These are phyloP conservation scores for Penicillium decumbens DNA, from an alignment of 2,329 filamentous ascomycete species.

Conservation along the genomic window DNA sequence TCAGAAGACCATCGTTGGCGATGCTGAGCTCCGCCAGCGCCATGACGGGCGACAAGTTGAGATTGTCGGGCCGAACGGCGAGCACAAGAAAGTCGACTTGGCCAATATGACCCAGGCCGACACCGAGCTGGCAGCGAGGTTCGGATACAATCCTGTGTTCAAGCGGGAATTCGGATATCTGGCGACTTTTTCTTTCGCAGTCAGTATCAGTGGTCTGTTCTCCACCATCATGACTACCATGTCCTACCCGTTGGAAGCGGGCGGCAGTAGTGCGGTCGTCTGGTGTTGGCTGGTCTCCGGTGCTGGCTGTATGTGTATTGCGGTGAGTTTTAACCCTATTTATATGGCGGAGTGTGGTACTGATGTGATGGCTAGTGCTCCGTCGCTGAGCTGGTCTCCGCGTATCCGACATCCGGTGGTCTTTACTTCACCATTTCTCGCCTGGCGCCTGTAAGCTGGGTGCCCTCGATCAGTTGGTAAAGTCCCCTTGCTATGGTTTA, in stretches of 20 bases:
- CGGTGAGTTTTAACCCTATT: constrained; percentile 16
- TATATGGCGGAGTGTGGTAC: not conserved
- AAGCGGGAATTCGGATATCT: constrained; percentile 57
- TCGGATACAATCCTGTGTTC: constrained; percentile 43
- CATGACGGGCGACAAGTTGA: constrained; percentile 8
- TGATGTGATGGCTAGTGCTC: constrained; percentile 30
- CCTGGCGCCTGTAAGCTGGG: constrained; percentile 47
- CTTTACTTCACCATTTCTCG: constrained; percentile 56
- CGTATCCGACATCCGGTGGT: constrained; percentile 55
- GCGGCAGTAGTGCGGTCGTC: constrained; percentile 51
- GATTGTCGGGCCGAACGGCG: constrained; percentile 9
- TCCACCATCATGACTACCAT: constrained; percentile 55
- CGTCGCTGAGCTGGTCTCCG: constrained; percentile 55
- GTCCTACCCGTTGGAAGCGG: constrained; percentile 51
- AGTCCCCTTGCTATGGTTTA: no score
- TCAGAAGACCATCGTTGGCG: not conserved
- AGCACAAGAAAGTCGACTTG: constrained; percentile 4
- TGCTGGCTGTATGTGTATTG: constrained; percentile 54
- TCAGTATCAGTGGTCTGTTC: constrained; percentile 55
- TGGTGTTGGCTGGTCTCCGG: constrained; percentile 59
- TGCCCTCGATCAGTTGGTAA: constrained; percentile 49
- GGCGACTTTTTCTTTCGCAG: constrained; percentile 58
- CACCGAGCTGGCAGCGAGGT: constrained; percentile 9
- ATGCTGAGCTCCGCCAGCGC: constrained; percentile 4
- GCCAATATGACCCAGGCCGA: constrained; percentile 10